Evolutionary conservation across 495 filamentous ascomycete species (phyloP), one percentile per base, ranked within the genome.

Genomic region (Penicillium odoratum): DNA sequence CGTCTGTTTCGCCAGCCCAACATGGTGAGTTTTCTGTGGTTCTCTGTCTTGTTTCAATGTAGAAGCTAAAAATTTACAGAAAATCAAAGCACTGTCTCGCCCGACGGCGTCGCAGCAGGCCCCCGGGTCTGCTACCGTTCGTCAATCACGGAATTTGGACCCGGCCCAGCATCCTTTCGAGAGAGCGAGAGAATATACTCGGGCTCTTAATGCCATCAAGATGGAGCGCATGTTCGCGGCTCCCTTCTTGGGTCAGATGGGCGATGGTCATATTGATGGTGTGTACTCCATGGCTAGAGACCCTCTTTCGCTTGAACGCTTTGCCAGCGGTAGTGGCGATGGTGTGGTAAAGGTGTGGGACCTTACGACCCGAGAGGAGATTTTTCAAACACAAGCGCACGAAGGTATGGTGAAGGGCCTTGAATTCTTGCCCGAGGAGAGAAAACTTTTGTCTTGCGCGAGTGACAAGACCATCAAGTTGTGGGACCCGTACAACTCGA

Each of bases 301-400:
- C 61, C 86, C 85, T 4, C 78, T 83, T 60, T 85, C 83, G 4
- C 71, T 92, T 31, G 82, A 88, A 52, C 77, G 83, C 45, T 82
- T 95, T 64, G 88, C 91, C 9, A 91, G 88, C 55, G 90, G 90
- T 28, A 88, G 86, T 57, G 91, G 90, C 51, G 90, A 93, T 64
- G 92, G 93, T 56, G 83, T 97, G 13, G 81, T 97, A 43, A 98
- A 98, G 69, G 89, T 97, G 43, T 98, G 95, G 94, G 87, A 94
- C 71, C 75, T 98, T 55, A 83, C 88, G 4, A 88, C 82, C 29
- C 78, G 87, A 43, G 88, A 89, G 31, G 91, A 97, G 64, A 77
- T 88, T 15, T 95, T 91, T 86, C 81, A 90, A 34, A 85, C 85
- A 0, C 84, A 88, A 57, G 94, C 90, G 3, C 90, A 94, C 60